Conservation (phyloP, 202 grass and related monocot genomes). For the Setaria viridis region DNA sequence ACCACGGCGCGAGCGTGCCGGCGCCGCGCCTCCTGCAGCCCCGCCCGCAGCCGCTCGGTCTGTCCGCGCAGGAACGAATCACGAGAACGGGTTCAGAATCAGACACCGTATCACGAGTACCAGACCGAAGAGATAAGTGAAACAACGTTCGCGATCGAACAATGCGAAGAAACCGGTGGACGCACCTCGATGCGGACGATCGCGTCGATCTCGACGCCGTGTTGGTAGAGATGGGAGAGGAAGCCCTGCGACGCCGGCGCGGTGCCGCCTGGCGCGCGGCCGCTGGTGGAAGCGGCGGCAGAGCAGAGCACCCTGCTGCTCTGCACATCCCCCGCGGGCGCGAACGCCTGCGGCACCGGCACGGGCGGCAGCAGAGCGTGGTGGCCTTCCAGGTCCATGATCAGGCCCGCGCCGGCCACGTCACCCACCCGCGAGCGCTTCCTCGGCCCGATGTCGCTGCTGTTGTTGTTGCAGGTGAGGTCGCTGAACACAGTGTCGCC, state of each 20-base stretch:
- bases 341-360: constrained; percentile 30
- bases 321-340: neutral
- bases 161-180: neutral
- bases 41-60: constrained; percentile 56
- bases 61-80: neutral
- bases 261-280: neutral
- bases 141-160: neutral
- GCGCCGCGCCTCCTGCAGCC: constrained; percentile 56
- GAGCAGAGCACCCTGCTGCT: constrained; percentile 34
- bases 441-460: neutral
- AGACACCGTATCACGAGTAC: neutral
- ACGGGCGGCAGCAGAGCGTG: neutral
- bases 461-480: constrained; percentile 4
- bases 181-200: constrained; percentile 56
- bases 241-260: constrained; percentile 20
- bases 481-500: constrained; percentile 52
- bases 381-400: neutral
- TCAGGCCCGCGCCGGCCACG: constrained; percentile 1
- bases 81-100: neutral
- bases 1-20: constrained; percentile 35
- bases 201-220: constrained; percentile 56
- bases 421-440: constrained; percentile 15
- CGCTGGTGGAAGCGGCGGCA: constrained; percentile 54
- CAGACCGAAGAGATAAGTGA: too few species aligned
- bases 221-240: constrained; percentile 39